A percentile compares a stretch with the other conserved stretches of the same genome.
phyloP scores from a whole-genome alignment of 106 monocot genomes.

The Vanilla planifolia region DNA sequence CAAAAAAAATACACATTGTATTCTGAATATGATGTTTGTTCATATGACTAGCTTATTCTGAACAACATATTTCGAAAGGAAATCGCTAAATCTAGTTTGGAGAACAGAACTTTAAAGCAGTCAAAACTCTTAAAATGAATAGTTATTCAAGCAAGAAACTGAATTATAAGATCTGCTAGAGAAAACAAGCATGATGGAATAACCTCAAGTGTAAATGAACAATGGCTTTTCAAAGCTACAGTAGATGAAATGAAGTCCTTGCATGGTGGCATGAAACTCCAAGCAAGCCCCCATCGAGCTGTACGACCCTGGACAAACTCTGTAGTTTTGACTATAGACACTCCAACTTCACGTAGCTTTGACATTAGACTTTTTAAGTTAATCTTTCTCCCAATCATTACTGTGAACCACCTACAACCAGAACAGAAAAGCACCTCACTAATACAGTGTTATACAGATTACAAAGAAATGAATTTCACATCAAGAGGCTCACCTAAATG shows the following conservation, averaged over 20 bases:
- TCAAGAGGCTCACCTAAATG: slow-evolving; percentile 44
- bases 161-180: no score
- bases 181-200: slow-evolving; percentile 12
- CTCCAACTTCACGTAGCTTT: slow-evolving; percentile 71
- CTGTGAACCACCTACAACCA: slow-evolving; percentile 87
- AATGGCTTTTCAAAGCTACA: slow-evolving; percentile 29
- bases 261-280: slow-evolving; percentile 78
- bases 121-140: no score
- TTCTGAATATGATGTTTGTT: no score
- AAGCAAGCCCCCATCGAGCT: slow-evolving; percentile 94
- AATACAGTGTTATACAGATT: not conserved
- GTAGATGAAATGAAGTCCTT: slow-evolving; percentile 37
- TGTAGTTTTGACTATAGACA: slow-evolving; percentile 82
- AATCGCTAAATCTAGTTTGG: no score
- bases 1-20: no score
- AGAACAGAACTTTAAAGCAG: no score
- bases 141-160: no score
- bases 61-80: no score
- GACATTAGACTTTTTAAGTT: slow-evolving; percentile 70
- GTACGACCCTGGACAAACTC: slow-evolving; percentile 97
- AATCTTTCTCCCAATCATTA: slow-evolving; percentile 89
- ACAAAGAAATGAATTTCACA: not conserved
- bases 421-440: slow-evolving; percentile 1
- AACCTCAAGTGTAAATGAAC: slow-evolving; percentile 90
- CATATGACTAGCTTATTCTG: no score